Conservation (phyloP, 768 basidiomycete species). For the Plicaturopsis crispa region DNA sequence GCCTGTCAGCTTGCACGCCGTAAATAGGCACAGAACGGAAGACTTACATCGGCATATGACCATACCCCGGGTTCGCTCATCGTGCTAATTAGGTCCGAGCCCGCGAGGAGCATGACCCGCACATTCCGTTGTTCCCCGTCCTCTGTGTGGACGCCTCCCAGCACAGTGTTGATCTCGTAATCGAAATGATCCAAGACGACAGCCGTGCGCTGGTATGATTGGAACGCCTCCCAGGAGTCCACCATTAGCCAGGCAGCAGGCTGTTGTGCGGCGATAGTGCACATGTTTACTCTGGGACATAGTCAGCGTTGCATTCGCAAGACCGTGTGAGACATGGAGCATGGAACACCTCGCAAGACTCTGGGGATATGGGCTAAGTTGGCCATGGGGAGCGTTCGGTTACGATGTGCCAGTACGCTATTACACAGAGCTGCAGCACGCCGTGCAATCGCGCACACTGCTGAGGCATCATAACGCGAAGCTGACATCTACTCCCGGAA, state of each 20-base stretch:
- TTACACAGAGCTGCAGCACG: too few species aligned
- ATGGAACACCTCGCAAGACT: too few species aligned
- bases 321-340: conserved; percentile 1
- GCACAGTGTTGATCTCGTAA: conserved; percentile 80
- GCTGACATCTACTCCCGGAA: too few species aligned
- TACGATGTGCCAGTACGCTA: too few species aligned
- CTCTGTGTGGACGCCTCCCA: conserved; percentile 70
- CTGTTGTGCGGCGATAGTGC: conserved; percentile 82
- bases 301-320: conserved; percentile 2
- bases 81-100: conserved; percentile 95
- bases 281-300: conserved; percentile 79
- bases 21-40: conserved; percentile 1
- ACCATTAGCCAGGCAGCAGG: conserved; percentile 95
- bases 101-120: conserved; percentile 90
- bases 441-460: too few species aligned
- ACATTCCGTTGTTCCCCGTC: conserved; percentile 71
- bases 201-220: conserved; percentile 91
- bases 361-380: too few species aligned
- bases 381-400: too few species aligned
- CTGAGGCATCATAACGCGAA: too few species aligned
- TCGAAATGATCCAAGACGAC: conserved; percentile 97
- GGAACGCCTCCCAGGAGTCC: conserved; percentile 96
- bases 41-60: conserved; percentile 86
- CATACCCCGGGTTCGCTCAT: conserved; percentile 99
- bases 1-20: too few species aligned